Evolutionary conservation across 75 land plant genomes (phyloP), one percentile per base, ranked within the genome.

Genomic region (Pseudotsuga menziesii): DNA sequence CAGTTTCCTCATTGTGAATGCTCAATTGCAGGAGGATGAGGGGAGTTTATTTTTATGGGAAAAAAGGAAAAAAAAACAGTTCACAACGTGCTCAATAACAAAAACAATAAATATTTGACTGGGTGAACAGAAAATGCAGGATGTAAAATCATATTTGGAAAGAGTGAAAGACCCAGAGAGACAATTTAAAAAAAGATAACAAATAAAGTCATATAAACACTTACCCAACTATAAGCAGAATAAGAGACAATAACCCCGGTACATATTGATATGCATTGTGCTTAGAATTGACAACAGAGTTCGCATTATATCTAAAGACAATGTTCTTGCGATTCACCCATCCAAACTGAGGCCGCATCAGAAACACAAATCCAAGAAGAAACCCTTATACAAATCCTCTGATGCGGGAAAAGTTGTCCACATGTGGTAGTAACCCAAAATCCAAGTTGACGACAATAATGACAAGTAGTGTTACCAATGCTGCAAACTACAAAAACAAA

Each of bases 311-410:
- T 22, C 77, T 78, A 36, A 78, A 77, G 14, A 82, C 78, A 58
- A 77, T 58, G 69, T 82, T 77, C 54, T 77, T 80, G 12, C 77
- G 91, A 58, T 74, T 82, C 73, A 90, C 77, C 90, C 91, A 92
- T 78, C 90, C 94, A 83, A 77, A 89, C 79, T 96, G 99, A 16
- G 98, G 91, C 56, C 90, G 90, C 13, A 94, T 80, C 39, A 96
- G 86, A 54, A 94, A 81, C 32, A 96, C 89, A 84, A 96, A 96
- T 20, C 99, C 99, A 39, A 92, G 87, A 64, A 96, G 88, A 60
- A 96, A 90, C 14, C 99, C 99, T 0, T 93, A 77, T 20, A 92
- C 26, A 74, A 96, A 96, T 69, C 99, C 99, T 82, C 99, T 97
- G 73, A 96, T 87, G 78, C 94, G 99, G 52, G 99, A 97, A 77